Base-by-base conservation (phyloP, 441 rosid species). In the Gossypium aridum region DNA sequence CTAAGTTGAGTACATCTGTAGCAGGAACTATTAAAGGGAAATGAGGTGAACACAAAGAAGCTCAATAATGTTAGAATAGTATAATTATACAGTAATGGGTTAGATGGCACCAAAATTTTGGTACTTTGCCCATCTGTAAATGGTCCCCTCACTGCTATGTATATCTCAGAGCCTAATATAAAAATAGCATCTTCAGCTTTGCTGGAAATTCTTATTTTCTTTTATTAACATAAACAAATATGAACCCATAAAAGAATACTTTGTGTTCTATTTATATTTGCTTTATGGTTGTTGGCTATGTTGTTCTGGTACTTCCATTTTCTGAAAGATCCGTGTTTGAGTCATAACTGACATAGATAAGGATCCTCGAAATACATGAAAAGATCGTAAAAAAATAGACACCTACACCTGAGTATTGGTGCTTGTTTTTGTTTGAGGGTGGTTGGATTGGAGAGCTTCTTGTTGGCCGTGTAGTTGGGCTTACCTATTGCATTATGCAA, bases 131-230 rank as follows among this genome's bases (percentile, higher is more conserved):
- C 78, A 75, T 65, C 76, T 80, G 80, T 80, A 60, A 22, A 79
- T 80, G 87, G 87, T 80, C 64, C 86, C 91, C 90, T 80, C 88
- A 83, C 77, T 47, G 57, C 64, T 72, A 28, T 75, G 75, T 70
- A 80, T 75, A 65, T 80, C 82, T 76, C 64, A 76, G 76, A 75
- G 75, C 82, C 63, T 66, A 51, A 77, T 45, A 77, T 61, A 83
- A 82, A 83, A 79, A 2, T 2, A 43, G 80, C 78, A 75, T 72
- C 67, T 75, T 37, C 22, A 72, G 71, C 54, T 83, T 75, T 73
- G 86, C 86, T 85, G 86, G 85, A 78, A 61, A 73, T 77, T 78
- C 51, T 31, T 64, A 59, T 31, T 23, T 62, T 54, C 34, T 47
- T 59, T 51, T 14, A 22, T 3, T 20, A 37, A 43, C 14, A 26